Evolutionary conservation across 257 asterid species (phyloP), one percentile per base, ranked within the genome.

Genomic region (Osmanthus fragrans): DNA sequence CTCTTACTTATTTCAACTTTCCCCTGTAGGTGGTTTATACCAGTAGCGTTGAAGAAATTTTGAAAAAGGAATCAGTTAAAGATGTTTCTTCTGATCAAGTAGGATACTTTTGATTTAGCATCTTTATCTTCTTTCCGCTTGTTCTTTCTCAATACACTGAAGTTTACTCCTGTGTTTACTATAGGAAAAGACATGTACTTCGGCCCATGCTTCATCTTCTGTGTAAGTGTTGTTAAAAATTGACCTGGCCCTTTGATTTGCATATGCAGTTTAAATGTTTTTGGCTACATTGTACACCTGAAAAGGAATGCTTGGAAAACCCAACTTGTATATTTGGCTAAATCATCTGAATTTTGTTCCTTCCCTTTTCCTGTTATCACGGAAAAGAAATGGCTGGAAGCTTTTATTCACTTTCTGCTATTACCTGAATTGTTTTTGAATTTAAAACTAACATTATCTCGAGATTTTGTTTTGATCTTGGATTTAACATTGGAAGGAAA

Each of bases 31-130:
- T 89, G 63, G 60, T 72, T 58, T 85, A 78, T 72, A 75, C 70
- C 72, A 79, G 77, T 70, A 87, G 88, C 42, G 83, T 85, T 33
- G 72, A 51, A 67, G 91, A 89, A 80, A 40, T 13, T 39, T 74
- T 87, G 84, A 81, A 81, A 33, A 79, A 85, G 85, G 72, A 82
- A 49, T 60, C 85, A 71, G 65, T 81, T 68, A 63, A 73, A 25
- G 73, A 70, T 64, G 77, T 21, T 42, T 60, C 66, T 60, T 16
- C 71, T 7, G 54, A 76, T 47, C 70, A 76, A 75, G 87, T 80
- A 39, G 80, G 82, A 70, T 12, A 30, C 42, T 13, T 58, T 79
- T 79, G 32, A 64, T 69, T 30, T 33, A 30, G 65, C 7, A 49
- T 63, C 37, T 73, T 60, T 85, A 39, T 72, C 25, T 65, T 36